phyloP scores from a whole-genome alignment of 164 flowering plant species.

The Nelumbo lutea region DNA sequence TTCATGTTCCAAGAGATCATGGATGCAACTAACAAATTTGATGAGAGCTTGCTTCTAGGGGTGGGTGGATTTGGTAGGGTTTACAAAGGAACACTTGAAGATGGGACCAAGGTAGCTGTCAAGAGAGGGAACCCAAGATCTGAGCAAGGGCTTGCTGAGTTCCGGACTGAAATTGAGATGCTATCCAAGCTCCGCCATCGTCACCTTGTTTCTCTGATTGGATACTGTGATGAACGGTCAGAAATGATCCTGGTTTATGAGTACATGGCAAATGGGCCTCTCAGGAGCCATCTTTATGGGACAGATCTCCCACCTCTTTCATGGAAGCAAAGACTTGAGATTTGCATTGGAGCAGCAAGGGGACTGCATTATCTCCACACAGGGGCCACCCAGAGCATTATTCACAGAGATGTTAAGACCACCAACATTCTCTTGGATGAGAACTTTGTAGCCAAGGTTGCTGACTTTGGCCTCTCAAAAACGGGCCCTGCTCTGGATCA shows the following conservation, averaged over 20 bases:
- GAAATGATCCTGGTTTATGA: constrained; percentile 94
- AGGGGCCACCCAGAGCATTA: constrained; percentile 81
- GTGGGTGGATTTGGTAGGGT: constrained; percentile 98
- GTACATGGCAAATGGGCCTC: constrained; percentile 95
- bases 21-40: constrained; percentile 87
- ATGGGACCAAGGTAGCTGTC: constrained; percentile 77
- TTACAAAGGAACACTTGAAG: constrained; percentile 80
- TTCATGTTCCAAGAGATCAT: constrained; percentile 80
- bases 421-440: constrained; percentile 91
- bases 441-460: constrained; percentile 85
- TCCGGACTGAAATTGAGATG: constrained; percentile 91
- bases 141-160: constrained; percentile 91
- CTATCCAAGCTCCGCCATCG: constrained; percentile 92
- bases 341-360: constrained; percentile 93
- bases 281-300: constrained; percentile 88
- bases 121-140: constrained; percentile 92
- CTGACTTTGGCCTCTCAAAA: constrained; percentile 94
- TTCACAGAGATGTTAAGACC: constrained; percentile 93
- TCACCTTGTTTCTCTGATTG: constrained; percentile 93
- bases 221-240: constrained; percentile 87
- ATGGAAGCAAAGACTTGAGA: constrained; percentile 92
- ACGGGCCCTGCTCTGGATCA: constrained; percentile 87
- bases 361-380: constrained; percentile 98
- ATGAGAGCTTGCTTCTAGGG: constrained; percentile 76
- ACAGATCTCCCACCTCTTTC: constrained; percentile 70